A percentile compares a stretch with the other conserved stretches of the same genome.
These are phyloP conservation scores for Ceratocystiopsis sp. DNA, from an alignment of 2,329 filamentous ascomycete species.

Conservation along the genomic window DNA sequence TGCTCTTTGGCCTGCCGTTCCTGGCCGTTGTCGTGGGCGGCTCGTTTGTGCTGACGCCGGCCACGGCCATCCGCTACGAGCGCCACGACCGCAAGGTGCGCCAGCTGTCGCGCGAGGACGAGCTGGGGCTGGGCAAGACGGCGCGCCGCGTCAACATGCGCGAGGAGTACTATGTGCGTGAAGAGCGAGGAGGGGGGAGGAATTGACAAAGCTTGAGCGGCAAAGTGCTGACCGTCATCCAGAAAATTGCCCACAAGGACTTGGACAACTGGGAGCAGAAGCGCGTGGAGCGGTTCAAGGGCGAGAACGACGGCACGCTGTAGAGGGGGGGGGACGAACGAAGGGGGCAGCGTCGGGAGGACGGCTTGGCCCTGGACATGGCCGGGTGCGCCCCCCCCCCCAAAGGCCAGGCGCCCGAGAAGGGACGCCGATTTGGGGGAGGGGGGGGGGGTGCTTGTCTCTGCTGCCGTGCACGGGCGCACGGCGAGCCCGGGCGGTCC, in stretches of 20 bases:
- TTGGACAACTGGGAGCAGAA: conserved; percentile 96
- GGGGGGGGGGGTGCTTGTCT: too few species aligned
- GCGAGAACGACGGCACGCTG: conserved; percentile 75
- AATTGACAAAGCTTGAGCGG: not conserved
- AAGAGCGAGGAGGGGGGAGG: too few species aligned
- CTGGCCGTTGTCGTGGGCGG: conserved; percentile 76
- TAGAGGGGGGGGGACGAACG: conserved; percentile 15
- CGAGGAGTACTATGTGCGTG: conserved; percentile 70
- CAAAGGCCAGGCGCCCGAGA: too few species aligned
- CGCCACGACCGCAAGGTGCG: conserved; percentile 78
- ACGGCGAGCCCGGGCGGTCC: too few species aligned
- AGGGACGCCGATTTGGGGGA: too few species aligned
- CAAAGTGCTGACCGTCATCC: too few species aligned
- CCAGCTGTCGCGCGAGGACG: conserved; percentile 72
- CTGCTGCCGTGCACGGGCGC: too few species aligned
- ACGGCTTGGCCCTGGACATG: too few species aligned
- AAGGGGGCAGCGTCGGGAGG: too few species aligned
- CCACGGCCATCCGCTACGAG: conserved; percentile 86
- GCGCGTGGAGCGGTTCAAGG: conserved; percentile 72
- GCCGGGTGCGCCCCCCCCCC: too few species aligned
- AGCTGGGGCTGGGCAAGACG: conserved; percentile 59
- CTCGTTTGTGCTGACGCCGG: conserved; percentile 86
- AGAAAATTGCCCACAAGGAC: conserved; percentile 76
- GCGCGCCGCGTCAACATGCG: conserved; percentile 59
- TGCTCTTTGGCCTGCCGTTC: conserved; percentile 88